Base-by-base conservation (phyloP, 768 basidiomycete species). In the Holtermanniella nyarrowii region DNA sequence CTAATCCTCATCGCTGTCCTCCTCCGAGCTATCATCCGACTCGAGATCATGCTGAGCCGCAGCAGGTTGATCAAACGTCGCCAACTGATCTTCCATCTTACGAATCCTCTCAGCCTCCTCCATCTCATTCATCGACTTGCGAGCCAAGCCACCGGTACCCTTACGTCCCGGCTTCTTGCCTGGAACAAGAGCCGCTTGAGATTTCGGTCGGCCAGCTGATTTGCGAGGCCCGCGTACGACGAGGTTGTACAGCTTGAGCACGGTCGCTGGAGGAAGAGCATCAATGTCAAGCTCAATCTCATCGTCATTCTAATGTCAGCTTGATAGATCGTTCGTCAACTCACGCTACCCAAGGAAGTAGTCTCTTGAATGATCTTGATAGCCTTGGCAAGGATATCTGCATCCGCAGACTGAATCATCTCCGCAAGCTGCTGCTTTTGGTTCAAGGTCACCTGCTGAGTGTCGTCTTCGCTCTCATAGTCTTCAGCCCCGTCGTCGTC, bases 211-310 rank as follows among this genome's bases (percentile, higher is more conserved):
- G 44, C 86, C 85, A 18, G 0, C 83, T 3, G 49, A 21, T 46
- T 61, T 60, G 26, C 55, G 55, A 27, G 46, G 22, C 49, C 57
- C 52, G 22, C 54, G 44, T 45, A 93, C 77, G 59, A 96, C 93
- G 66, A 87, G 89, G 73, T 93, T 91, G 77, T 96, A 99, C 24
- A 99, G 78, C 73, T 88, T 88, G 48, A 85, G 85, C 48, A 96
- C 80, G 42, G 95, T 91, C 25, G 79, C 72, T 5, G 86, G 77
- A 45, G 95, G 91, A 26, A 99, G 76, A 39, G 82, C 76, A 66
- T 97, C 95, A 65, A 99, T 97, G 73, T 99, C 95, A 41, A 99
- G 80, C 72, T 99, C 95, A 65, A 99, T 96, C 75, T 99, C 95
- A 72, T 96, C 89, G 52, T 68, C 62, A 44, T 66, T 63, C 59